Base-by-base conservation (phyloP, 1,284 basidiomycete genomes). In the Coniferiporia sulphurascens region DNA sequence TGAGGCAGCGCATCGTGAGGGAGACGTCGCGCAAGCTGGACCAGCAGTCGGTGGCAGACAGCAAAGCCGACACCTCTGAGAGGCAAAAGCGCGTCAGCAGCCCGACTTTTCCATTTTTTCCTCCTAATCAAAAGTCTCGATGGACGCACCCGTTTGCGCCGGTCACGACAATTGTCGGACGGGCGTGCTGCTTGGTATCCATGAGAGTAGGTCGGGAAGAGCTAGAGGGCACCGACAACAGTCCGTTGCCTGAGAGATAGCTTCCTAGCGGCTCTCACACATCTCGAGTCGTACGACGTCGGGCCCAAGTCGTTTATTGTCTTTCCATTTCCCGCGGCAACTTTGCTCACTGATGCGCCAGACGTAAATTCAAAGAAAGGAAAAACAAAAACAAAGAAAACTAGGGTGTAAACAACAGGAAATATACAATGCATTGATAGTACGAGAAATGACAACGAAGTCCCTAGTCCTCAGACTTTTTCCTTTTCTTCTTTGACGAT, bases 51-150 rank as follows among this genome's bases (percentile, higher is more conserved):
- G 61, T 89, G 84, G 73, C 92, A 94, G 52, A 92, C 87, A 1
- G 90, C 92, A 67, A 88, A 87, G 10, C 93, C 93, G 34, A 95
- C 80, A 58, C 93, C 93, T 55, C 93, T 95, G 70, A 2, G 56
- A 45, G 15, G 41, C n/a, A 38, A 36, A 22, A 35, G 54, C 46
- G 62, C 34, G 35, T 53, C 41, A 51, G 19, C 22, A 32, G 15
- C 3, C 36, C 48, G 21, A 50, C 17, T n/a, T 21, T 32, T 46
- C 49, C 3, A 34, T 48, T 9, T 13, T 10, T 48, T 10, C 38
- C 12, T 15, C 9, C 15, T 3, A 12, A 41, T 41, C 9, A 15
- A 41, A 15, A 50, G 22, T 41, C 12, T 15, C 22, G 22, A 48
- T 8, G 13, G 1, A 68, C 80, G 46, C 65, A 87, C 87, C 79